phyloP scores from a whole-genome alignment of 768 basidiomycete genomes.

The Suillus sp. region DNA sequence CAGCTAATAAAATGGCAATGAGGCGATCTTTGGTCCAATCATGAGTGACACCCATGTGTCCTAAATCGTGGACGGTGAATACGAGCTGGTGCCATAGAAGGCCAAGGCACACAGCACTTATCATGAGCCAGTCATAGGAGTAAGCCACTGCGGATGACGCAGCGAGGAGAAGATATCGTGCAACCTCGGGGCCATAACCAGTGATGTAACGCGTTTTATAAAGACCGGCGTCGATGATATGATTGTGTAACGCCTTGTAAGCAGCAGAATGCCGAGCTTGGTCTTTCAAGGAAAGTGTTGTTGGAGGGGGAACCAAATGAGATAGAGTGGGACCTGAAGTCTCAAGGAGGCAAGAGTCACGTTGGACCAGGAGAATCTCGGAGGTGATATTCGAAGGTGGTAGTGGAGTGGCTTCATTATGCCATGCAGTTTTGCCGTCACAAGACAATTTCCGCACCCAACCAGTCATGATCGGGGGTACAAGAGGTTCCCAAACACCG shows the following conservation, averaged over 20 bases:
- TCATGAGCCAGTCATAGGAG: conserved; percentile 60
- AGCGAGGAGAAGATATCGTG: conserved; percentile 75
- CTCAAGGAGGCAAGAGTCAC: conserved; percentile 24
- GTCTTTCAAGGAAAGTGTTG: conserved; percentile 52
- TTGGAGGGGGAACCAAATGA: conserved; percentile 54
- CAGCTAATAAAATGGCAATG: conserved; percentile 76
- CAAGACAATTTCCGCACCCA: conserved; percentile 65
- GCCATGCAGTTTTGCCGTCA: conserved; percentile 54
- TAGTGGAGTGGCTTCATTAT: conserved; percentile 57
- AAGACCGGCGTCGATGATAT: conserved; percentile 75
- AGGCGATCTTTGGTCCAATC: conserved; percentile 80
- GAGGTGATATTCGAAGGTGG: conserved; percentile 41
- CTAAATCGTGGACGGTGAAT: conserved; percentile 92
- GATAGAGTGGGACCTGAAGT: conserved; percentile 43
- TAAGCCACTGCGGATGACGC: conserved; percentile 63
- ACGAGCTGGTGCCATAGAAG: conserved; percentile 94
- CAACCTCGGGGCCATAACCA: conserved; percentile 87
- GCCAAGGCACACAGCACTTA: conserved; percentile 82
- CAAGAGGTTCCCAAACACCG: conserved; percentile 68
- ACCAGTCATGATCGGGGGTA: conserved; percentile 85
- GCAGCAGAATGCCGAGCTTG: conserved; percentile 74
- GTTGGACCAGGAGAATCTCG: conserved; percentile 64
- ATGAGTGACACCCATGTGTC: conserved; percentile 93
- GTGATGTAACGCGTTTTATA: conserved; percentile 82
- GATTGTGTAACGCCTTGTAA: conserved; percentile 77